These are phyloP conservation scores for Hemileccinum rubropunctum DNA, from an alignment of 768 basidiomycete species.

Conservation along the genomic window DNA sequence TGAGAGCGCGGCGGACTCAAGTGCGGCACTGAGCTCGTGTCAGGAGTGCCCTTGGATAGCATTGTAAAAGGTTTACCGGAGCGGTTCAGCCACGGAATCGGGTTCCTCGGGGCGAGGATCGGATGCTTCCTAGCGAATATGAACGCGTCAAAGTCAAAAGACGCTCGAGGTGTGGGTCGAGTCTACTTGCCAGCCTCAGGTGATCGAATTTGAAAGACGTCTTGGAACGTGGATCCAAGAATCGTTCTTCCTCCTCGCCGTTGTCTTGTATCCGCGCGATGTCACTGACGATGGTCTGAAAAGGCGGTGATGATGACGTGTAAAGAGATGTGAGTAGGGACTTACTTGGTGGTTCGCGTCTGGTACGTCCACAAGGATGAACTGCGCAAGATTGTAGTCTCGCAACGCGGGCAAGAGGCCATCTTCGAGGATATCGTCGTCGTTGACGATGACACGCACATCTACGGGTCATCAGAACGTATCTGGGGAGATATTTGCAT, in stretches of 20 bases:
- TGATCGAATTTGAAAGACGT: slow-evolving; percentile 85
- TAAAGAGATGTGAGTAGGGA: not conserved
- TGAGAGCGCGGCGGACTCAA: slow-evolving; percentile 62
- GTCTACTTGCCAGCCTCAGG: slow-evolving; percentile 62
- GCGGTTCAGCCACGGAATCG: slow-evolving; percentile 64
- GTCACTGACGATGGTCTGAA: slow-evolving; percentile 79
- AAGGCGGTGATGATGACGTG: slow-evolving; percentile 1
- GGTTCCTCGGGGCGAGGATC: slow-evolving; percentile 64
- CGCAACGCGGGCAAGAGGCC: slow-evolving; percentile 75
- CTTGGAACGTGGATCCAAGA: slow-evolving; percentile 80
- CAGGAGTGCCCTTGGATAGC: not conserved
- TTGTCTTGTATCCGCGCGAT: slow-evolving; percentile 50
- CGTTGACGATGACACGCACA: slow-evolving; percentile 83
- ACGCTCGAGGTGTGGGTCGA: slow-evolving; percentile 4
- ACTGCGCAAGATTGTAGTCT: slow-evolving; percentile 87
- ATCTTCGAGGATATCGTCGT: slow-evolving; percentile 79
- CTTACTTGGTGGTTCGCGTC: slow-evolving; percentile 72
- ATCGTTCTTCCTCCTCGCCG: slow-evolving; percentile 58
- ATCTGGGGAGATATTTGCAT: not conserved
- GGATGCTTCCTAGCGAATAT: slow-evolving; percentile 61
- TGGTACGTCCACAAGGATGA: slow-evolving; percentile 83
- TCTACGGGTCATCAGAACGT: slow-evolving; percentile 46
- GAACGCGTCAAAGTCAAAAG: not conserved
- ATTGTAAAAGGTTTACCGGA: slow-evolving; percentile 52
- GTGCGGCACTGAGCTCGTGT: slow-evolving; percentile 48